Evolutionary conservation across 2,329 filamentous ascomycete species (phyloP), one percentile per base, ranked within the genome.

Genomic region (Delphinella strobiligena): DNA sequence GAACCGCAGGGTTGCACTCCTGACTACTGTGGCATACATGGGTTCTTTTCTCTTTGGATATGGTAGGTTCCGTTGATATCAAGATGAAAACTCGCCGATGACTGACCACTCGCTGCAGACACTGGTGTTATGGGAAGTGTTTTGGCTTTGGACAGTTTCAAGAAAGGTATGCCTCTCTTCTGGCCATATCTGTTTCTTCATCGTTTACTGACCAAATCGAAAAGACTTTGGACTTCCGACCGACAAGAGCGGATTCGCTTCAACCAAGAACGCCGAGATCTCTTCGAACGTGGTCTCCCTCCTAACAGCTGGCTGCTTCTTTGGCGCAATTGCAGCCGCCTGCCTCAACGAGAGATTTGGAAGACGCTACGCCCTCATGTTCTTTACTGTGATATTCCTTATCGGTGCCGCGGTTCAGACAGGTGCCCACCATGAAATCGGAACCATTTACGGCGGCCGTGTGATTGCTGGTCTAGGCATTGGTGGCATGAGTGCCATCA

Each of bases 221-320:
- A n/a, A n/a, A 15, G 36, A 38, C 30, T 42, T 47, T 30, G 39
- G 42, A 27, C 54, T 41, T 22, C 27, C 36, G 2, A 16, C 37
- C 37, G 72, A 71, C 0, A 69, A 71, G 47, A 77, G 74, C 45
- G 64, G 67, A 1, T 61, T 78, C 16, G 52, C 61, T 2, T 51
- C 62, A 24, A 43, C 43, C 4, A 56, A 58, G 29, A 58, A 64
- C 5, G 68, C 59, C 3, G 56, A 62, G 27, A 69, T 80, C 38
- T 72, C 71, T 31, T 73, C 78, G 45, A 82, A 80, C 50, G 76
- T 84, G 42, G 79, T 82, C 19, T 80, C 77, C 15, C 77, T 75
- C 0, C 68, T 83, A 10, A 78, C 82, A 55, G 79, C 74, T 31
- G 78, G 79, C 34, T 80, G 75, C 45, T 82, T 82, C 56, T 66